Conservation (phyloP, 257 asterid genomes). For the Oldenlandia corymbosa region DNA sequence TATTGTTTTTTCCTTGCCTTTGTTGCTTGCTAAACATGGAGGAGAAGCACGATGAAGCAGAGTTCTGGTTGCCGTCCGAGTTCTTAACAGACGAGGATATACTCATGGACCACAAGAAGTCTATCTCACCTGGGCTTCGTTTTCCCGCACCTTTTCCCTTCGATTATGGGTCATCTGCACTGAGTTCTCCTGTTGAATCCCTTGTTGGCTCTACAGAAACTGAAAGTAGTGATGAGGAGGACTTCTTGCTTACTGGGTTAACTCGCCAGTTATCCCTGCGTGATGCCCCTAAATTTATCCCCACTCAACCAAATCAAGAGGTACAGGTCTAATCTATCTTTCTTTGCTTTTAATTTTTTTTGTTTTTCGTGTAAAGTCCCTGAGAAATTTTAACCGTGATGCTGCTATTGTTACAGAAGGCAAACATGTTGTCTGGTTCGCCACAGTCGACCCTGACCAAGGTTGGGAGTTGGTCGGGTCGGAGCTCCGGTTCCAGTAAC, state of each 20-base stretch:
- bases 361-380: neutral
- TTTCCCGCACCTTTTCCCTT: slow-evolving; percentile 52
- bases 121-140: slow-evolving; percentile 15
- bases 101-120: slow-evolving; percentile 23
- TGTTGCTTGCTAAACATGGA: slow-evolving; percentile 25
- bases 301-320: slow-evolving; percentile 11
- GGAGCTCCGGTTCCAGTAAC: slow-evolving; percentile 36
- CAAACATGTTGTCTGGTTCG: slow-evolving; percentile 46
- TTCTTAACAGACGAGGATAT: slow-evolving; percentile 58
- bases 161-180: slow-evolving; percentile 16
- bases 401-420: slow-evolving; percentile 28
- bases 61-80: slow-evolving; percentile 73
- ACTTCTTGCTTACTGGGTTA: slow-evolving; percentile 20
- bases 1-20: neutral
- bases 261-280: slow-evolving; percentile 21
- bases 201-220: slow-evolving; percentile 20
- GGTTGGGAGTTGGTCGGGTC: slow-evolving; percentile 32
- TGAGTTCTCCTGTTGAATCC: slow-evolving; percentile 23
- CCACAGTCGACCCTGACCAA: slow-evolving; percentile 53
- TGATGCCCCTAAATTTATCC: slow-evolving; percentile 7
- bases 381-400: neutral
- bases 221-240: slow-evolving; percentile 28
- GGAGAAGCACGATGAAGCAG: slow-evolving; percentile 33
- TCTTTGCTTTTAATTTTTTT: neutral
- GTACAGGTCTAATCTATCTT: slow-evolving; percentile 8